Conservation (phyloP, 2,329 filamentous ascomycete genomes). For the Alternaria brassicae region DNA sequence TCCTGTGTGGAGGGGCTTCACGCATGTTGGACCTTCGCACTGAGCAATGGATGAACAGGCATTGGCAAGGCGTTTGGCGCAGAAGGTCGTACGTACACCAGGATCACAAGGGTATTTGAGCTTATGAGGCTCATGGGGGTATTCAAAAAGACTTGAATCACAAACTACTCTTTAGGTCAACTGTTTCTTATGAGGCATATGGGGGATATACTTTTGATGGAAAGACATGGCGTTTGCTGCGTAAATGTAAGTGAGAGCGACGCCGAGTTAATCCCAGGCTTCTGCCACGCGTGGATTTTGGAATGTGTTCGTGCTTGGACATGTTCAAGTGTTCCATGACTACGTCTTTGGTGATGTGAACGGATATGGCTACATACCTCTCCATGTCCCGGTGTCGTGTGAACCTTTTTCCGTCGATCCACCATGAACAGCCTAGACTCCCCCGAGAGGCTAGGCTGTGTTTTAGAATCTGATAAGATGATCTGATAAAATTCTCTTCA, state of each 20-base stretch:
- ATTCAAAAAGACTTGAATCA: background rate
- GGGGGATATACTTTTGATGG: background rate
- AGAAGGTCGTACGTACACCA: conserved; percentile 1
- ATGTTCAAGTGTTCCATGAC: background rate
- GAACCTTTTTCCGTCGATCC: background rate
- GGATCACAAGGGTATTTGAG: background rate
- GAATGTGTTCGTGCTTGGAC: background rate
- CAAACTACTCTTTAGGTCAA: background rate
- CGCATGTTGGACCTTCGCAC: background rate
- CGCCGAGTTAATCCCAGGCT: background rate
- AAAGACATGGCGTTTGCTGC: background rate
- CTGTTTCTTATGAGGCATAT: background rate
- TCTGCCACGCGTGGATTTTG: background rate
- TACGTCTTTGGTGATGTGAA: background rate
- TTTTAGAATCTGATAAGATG: background rate
- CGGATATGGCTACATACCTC: background rate
- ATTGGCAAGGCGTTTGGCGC: conserved; percentile 5
- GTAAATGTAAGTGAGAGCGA: background rate
- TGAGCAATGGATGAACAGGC: background rate
- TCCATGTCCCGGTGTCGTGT: background rate
- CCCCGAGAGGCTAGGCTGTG: background rate
- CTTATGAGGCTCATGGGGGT: background rate
- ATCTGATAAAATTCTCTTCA: conserved; percentile 1
- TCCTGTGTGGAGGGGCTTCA: background rate
- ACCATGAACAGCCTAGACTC: background rate